Evolutionary conservation across 2,329 filamentous ascomycete genomes (phyloP).

Genomic region (Cryphonectria carpinicola): DNA sequence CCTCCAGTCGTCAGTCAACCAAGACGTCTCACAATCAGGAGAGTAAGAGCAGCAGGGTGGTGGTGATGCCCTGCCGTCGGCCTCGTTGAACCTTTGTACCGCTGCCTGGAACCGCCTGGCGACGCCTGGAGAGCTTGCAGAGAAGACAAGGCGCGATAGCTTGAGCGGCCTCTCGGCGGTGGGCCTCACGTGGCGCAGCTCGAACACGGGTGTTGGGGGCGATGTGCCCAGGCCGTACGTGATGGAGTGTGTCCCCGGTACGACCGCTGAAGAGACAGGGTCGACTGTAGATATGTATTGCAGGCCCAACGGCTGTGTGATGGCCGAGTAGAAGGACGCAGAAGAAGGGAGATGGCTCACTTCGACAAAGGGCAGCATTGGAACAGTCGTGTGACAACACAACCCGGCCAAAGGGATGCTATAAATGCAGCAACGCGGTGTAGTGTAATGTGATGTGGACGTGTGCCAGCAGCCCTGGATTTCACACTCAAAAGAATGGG

Average conservation of each 20-base stretch:
- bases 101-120: slow-evolving; percentile 74
- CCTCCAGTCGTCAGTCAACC: slow-evolving; percentile 3
- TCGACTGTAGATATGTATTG: slow-evolving; percentile 59
- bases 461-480: slow-evolving; percentile 7
- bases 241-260: slow-evolving; percentile 40
- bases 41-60: slow-evolving; percentile 30
- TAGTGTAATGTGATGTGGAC: slow-evolving; percentile 1
- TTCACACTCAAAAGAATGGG: neutral
- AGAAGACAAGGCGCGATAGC: slow-evolving; percentile 63
- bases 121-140: slow-evolving; percentile 65
- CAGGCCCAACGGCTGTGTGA: slow-evolving; percentile 78
- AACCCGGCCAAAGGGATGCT: slow-evolving; percentile 15
- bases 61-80: slow-evolving; percentile 29
- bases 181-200: slow-evolving; percentile 47
- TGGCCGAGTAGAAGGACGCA: slow-evolving; percentile 80
- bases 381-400: slow-evolving; percentile 25
- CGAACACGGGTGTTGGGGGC: slow-evolving; percentile 46
- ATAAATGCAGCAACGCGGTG: slow-evolving; percentile 14
- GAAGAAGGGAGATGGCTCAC: slow-evolving; percentile 80
- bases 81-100: slow-evolving; percentile 54
- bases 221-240: slow-evolving; percentile 45
- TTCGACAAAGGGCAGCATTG: slow-evolving; percentile 56
- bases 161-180: slow-evolving; percentile 45
- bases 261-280: slow-evolving; percentile 24
- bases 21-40: slow-evolving; percentile 25